Base-by-base conservation (phyloP, 2,329 filamentous ascomycete species). In the Xylariaceae sp. region DNA sequence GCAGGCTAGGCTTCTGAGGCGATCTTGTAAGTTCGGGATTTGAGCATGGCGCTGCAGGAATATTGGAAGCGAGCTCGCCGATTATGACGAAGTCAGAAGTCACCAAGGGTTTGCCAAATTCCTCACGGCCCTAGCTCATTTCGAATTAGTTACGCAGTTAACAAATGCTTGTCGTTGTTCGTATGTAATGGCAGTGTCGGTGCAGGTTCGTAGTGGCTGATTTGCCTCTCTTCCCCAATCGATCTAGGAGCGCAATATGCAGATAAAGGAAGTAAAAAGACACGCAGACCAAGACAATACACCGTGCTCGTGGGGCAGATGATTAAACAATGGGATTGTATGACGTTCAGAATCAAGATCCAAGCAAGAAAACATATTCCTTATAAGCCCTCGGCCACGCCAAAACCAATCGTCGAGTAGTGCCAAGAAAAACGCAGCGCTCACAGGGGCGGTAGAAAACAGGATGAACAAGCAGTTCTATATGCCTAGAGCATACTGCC, bases 1-100 rank as follows among this genome's bases (percentile, higher is more conserved):
- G 77, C 74, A 34, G 80, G 80, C 19, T 83, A 80, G 80, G 66
- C 84, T 84, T 61, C 76, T 74, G 58, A 83, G 78, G 61, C 79
- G 83, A 54, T 78, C 72, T 63, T 80, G 79, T 47, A 83, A 68
- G 59, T 76, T 83, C 66, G 80, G 57, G 61, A 75, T 78, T 60
- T 77, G 73, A 54, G 70, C 79, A 81, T 83, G 78, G 70, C 78
- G 72, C 34, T 56, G 26, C 34, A 63, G 50, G 44, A n/a, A 41
- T 42, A 49, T 57, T 34, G 47, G 55, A 47, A 55, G 22, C 19
- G 50, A 44, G 16, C 37, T 48, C 32, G 26, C 16, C 39, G 40
- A 54, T 64, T 65, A 56, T 55, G 58, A 59, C 42, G 52, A 50
- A 69, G 65, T 53, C 76, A 72, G 54, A 73, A 72, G 55, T 79